Base-by-base conservation (phyloP, 2,329 filamentous ascomycete genomes). In the Cordyceps tenuipes region DNA sequence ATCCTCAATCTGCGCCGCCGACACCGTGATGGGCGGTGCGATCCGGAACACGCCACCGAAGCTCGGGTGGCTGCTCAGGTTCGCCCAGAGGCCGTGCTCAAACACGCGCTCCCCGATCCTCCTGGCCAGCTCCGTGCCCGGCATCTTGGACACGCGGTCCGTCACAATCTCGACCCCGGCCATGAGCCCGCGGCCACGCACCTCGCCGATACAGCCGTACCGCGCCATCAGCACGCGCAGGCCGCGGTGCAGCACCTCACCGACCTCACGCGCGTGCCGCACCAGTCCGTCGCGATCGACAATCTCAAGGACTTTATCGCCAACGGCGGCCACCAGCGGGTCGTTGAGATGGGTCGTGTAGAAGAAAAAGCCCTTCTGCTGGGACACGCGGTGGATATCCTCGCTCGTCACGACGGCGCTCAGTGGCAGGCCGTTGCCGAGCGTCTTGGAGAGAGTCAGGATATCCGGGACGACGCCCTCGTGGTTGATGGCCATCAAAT, bases 291-390 rank as follows among this genome's bases (percentile, higher is more conserved):
- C 83, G 1, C 82, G 73, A 21, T 80, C 72, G 1, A 87, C 80
- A 13, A 86, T 82, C 61, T 86, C 82, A 1, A 87, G 74, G 2
- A 86, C 83, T 65, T 85, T 85, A 62, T 80, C 74, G 0, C 82
- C 83, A 1, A 86, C 82, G 0, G 82, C 80, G 0, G 82, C 82
- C 0, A 83, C 78, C 0, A 86, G 70, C 0, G 83, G 82, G 63
- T 87, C 84, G 63, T 87, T 85, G 53, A 85, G 70, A 64, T 86
- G 84, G 0, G 84, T 87, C 0, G 83, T 86, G 63, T 82, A 79
- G 66, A 82, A 86, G 19, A 81, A 72, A 64, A 78, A 86, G 31
- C 76, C 78, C 3, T 73, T 72, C 19, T 82, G 76, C 12, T 70
- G 69, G 36, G 77, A 79, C 1, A 75, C 74, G 3, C 70, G 68